Base-by-base conservation (phyloP, 2,329 filamentous ascomycete genomes). In the Alternaria novae-zelandiae region DNA sequence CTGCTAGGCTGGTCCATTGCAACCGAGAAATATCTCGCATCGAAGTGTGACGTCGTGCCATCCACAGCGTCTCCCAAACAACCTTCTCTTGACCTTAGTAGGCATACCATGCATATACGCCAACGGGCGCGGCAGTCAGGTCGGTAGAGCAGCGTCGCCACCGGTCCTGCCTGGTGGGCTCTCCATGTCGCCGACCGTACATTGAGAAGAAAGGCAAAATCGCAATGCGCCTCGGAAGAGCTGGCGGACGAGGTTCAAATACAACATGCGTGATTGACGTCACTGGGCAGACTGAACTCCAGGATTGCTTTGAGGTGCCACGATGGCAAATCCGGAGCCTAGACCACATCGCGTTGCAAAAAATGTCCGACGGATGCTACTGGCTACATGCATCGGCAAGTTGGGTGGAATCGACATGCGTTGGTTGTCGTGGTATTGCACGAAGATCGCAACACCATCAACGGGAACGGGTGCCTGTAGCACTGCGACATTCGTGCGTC, bases 51-150 rank as follows among this genome's bases (percentile, higher is more conserved):
- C 55, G 55, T 49, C 21, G 45, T 41, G 28, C 45, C 45, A n/a
- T 41, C 15, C 28, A 50, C 44, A 11, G 17, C 28, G 12, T 47
- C 21, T 41, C 28, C 7, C 28, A 13, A 23, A 25, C 28, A 47
- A 12, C 44, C 54, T 25, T 41, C 54, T 57, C 54, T 57, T 57
- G 43, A 56, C 6, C 54, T 10, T 53, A 36, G 54, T 25, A 56
- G 21, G 17, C 17, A 28, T 25, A 12, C 25, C 25, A 56, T 23
- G 54, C 54, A 45, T 21, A 53, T 41, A 55, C 10, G 32, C 3
- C 32, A 51, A 6, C 12, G 20, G 12, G 28, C 15, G 28, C 49
- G 28, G 17, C 49, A 51, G 17, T n/a, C 6, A 30, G n/a, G 21
- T 51, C 49, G 28, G 28, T 36, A 36, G 11, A 51, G 49, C 20